Evolutionary conservation across 2,329 filamentous ascomycete genomes (phyloP).

Genomic region (Trichoderma harzianum): DNA sequence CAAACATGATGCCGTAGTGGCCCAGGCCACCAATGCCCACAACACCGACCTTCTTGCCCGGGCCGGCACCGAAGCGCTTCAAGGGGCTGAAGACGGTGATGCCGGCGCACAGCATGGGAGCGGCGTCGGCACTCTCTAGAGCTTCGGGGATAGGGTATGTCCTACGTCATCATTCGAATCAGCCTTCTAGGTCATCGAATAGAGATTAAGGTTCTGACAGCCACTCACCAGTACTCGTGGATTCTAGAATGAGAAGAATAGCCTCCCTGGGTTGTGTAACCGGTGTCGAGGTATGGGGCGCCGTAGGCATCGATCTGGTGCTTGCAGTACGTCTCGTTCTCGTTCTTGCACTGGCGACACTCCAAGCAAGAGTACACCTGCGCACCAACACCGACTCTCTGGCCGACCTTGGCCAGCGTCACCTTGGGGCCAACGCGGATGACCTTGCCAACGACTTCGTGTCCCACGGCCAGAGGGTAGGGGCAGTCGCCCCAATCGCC

Average conservation of each 20-base stretch:
- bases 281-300: constrained; percentile 46
- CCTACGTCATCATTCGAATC: constrained; percentile 33
- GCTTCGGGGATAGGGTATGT: constrained; percentile 72
- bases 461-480: constrained; percentile 64
- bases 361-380: constrained; percentile 52
- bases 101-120: constrained; percentile 82
- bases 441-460: constrained; percentile 70
- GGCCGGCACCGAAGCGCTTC: constrained; percentile 69
- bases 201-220: constrained; percentile 37
- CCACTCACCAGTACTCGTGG: constrained; percentile 44
- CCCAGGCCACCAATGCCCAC: constrained; percentile 71
- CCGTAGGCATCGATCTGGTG: constrained; percentile 48
- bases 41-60: constrained; percentile 75
- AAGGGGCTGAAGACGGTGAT: constrained; percentile 77
- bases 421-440: constrained; percentile 58
- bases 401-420: constrained; percentile 50
- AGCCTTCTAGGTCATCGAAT: constrained; percentile 41
- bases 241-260: constrained; percentile 38
- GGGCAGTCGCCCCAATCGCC: constrained; percentile 64
- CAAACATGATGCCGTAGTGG: constrained; percentile 68
- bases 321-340: constrained; percentile 41
- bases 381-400: constrained; percentile 58
- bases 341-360: constrained; percentile 39
- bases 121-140: constrained; percentile 59
- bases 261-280: constrained; percentile 59